Evolutionary conservation across 2,329 filamentous ascomycete genomes (phyloP), one percentile per base, ranked within the genome.

Genomic region (Ambrosiella beaveri): DNA sequence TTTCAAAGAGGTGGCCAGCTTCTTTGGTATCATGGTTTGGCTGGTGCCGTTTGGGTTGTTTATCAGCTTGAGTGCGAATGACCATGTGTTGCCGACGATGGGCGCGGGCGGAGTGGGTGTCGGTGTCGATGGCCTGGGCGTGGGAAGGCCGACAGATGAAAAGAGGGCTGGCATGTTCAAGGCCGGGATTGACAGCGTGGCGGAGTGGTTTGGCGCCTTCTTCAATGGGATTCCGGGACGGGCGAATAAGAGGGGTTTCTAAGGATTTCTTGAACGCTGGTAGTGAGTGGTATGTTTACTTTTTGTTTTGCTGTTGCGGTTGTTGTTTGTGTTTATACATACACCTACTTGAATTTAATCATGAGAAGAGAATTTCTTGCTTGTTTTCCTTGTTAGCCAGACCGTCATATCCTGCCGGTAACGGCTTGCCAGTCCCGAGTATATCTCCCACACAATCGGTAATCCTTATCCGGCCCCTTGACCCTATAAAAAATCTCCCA

Each of bases 11-110:
- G 93, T 97, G 50, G 89, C 93, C 0, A 91, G 88, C 0, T 98
- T 93, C 71, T 98, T 98, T 67, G 93, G 93, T 0, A 75, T 98
- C 1, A 95, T 90, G 65, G 90, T 98, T 0, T 98, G 93, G 93
- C 77, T 98, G 1, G 87, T 97, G 0, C 93, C 93, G 0, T 98
- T 98, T 67, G 83, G 90, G 13, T 76, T 98, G 12, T 98, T 98
- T 67, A 91, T 98, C 55, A 95, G 87, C 65, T 71, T 98, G 47
- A 95, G 88, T 15, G 93, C 93, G 0, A 88, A 89, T 57, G 93
- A 98, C 67, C 97, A 97, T 67, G 88, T 97, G 2, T 73, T 98
- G 56, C 93, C 93, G 0, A 94, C 84, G 7, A 96, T 96, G 79
- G 88, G 88, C 11, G 88, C 81, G 53, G 85, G 72, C 27, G 68